phyloP scores from a whole-genome alignment of 1,284 basidiomycete genomes.

The Fomitopsis betulina region DNA sequence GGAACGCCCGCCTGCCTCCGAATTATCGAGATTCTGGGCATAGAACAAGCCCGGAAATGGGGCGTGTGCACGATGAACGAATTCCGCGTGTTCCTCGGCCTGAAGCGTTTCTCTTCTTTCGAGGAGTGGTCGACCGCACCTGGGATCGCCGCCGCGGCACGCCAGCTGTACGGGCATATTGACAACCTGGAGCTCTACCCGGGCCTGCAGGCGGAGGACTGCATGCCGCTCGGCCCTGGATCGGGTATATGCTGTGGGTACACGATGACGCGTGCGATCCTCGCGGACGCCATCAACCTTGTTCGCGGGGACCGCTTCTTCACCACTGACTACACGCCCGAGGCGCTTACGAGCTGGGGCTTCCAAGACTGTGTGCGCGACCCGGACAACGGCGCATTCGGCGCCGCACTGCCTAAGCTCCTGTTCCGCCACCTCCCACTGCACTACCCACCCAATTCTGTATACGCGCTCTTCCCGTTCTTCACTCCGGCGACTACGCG shows the following conservation, averaged over 20 bases:
- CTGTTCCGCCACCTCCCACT: slow-evolving; percentile 70
- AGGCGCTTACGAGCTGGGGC: slow-evolving; percentile 60
- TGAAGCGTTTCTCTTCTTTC: slow-evolving; percentile 39
- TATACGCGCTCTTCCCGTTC: slow-evolving; percentile 66
- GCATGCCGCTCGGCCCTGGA: slow-evolving; percentile 64
- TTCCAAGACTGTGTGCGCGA: slow-evolving; percentile 67
- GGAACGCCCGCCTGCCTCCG: slow-evolving; percentile 67
- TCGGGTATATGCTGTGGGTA: slow-evolving; percentile 84
- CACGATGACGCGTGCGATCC: slow-evolving; percentile 81
- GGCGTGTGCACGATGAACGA: slow-evolving; percentile 71
- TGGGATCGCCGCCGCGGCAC: slow-evolving; percentile 63
- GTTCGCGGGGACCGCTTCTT: slow-evolving; percentile 71
- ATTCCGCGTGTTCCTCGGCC: slow-evolving; percentile 54
- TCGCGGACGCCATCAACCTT: slow-evolving; percentile 80
- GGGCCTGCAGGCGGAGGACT: slow-evolving; percentile 64
- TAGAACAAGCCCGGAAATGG: slow-evolving; percentile 69
- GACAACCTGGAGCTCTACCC: slow-evolving; percentile 70
- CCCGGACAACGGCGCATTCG: slow-evolving; percentile 61
- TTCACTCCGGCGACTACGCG: slow-evolving; percentile 46
- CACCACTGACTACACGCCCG: slow-evolving; percentile 67
- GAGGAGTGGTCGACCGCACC: slow-evolving; percentile 76
- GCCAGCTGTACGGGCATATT: slow-evolving; percentile 67
- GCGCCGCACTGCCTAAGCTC: slow-evolving; percentile 66
- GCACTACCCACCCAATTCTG: slow-evolving; percentile 57
- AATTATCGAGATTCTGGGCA: slow-evolving; percentile 70